Base-by-base conservation (phyloP, 768 basidiomycete genomes). In the Fistulinella prunicolor region DNA sequence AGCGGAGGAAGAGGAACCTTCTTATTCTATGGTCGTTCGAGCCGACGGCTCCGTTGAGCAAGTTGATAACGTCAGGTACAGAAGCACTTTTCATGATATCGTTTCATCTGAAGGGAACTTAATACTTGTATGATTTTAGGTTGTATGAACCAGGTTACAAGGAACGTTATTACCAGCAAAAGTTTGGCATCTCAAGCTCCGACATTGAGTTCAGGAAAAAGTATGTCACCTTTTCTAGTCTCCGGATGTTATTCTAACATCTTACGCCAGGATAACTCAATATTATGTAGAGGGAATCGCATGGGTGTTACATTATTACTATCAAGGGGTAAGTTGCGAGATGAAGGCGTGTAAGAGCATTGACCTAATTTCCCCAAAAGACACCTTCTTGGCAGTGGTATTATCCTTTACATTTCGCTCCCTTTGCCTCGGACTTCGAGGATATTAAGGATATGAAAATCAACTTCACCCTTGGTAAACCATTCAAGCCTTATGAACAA, bases 331-430 rank as follows among this genome's bases (percentile, higher is more conserved):
- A 67, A 52, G 82, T 69, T 20, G 32, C 32, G 26, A 42, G 38
- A 36, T 41, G 34, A 8, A 23, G 12, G 17, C 36, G 5, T 44
- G 19, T 50, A 21, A 40, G 43, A 28, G 9, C n/a, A 50, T 52
- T 62, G 28, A 61, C 60, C 43, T 58, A 56, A 44, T 41, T 53
- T 52, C 42, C 43, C 38, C 32, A 39, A 37, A 50, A 87, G 91
- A 82, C 89, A 8, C 89, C 90, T 4, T 96, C 94, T 3, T 98
- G 95, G 95, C 83, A 94, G 61, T 99, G 96, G 96, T 99, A 87
- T 71, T 98, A 97, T 66, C 96, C 96, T 1, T 94, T 88, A 61
- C 96, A 99, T 68, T 99, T 96, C 65, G 92, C 96, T 12, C 96
- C 96, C 1, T 99, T 99, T 65, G 96, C 96, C 8, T 85, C 86